Percentiles rank a stretch among this genome's conserved stretches.
Conservation (phyloP, 2,329 filamentous ascomycete species). For the Orbilia javanica region DNA sequence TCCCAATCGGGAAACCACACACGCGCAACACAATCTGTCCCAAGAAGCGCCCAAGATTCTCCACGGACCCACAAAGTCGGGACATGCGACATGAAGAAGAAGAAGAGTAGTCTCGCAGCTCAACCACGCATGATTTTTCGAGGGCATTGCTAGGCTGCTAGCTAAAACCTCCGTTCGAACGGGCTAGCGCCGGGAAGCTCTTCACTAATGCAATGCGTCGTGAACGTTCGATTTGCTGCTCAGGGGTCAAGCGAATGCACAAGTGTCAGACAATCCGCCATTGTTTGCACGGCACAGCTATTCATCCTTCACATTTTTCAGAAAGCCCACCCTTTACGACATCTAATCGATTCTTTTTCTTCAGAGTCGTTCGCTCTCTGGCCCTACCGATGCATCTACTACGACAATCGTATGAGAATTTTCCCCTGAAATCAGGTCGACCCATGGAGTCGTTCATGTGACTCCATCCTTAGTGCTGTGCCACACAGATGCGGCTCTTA, state of each 20-base stretch:
- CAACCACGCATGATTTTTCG: not conserved
- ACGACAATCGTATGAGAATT: conserved; percentile 7
- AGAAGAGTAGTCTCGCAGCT: not conserved
- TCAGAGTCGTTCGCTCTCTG: not conserved
- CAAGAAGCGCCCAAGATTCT: conserved; percentile 1
- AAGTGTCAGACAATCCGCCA: conserved; percentile 6
- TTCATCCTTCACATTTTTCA: not conserved
- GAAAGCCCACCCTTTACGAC: not conserved
- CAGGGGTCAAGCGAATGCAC: conserved; percentile 1
- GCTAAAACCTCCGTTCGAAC: not conserved
- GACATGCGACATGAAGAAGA: not conserved
- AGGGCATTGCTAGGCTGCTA: not conserved
- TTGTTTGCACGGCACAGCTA: not conserved
- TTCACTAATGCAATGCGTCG: not conserved
- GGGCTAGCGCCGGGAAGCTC: not conserved
- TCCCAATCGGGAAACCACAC: conserved; percentile 30
- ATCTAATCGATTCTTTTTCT: not conserved
- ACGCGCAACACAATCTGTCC: conserved; percentile 16
- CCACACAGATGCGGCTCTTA: not conserved
- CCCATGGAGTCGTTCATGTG: not conserved
- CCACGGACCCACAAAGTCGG: not conserved
- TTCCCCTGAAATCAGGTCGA: not conserved
- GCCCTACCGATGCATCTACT: not conserved
- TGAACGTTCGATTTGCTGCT: not conserved
- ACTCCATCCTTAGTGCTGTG: conserved; percentile 9